Evolutionary conservation across 1,284 basidiomycete genomes (phyloP).

Genomic region (Ganoderma boninense): DNA sequence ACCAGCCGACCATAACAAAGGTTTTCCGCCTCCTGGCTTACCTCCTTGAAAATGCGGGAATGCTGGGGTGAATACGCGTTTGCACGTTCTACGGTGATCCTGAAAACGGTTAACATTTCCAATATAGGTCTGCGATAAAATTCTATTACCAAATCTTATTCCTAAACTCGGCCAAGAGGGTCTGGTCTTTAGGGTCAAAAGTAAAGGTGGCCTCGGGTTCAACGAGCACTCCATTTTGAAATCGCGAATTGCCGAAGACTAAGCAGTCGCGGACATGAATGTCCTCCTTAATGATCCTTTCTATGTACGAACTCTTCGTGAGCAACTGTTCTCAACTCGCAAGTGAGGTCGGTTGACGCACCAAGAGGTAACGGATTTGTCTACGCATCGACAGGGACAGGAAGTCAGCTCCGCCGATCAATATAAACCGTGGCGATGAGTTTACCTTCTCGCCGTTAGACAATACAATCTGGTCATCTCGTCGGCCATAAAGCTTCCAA

Average conservation of each 20-base stretch:
- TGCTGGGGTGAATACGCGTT: slow-evolving; percentile 45
- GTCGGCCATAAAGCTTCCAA: slow-evolving; percentile 18
- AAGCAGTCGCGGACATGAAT: slow-evolving; percentile 40
- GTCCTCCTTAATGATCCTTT: slow-evolving; percentile 41
- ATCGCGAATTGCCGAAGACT: slow-evolving; percentile 50
- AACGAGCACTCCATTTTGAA: slow-evolving; percentile 48
- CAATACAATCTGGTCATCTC: slow-evolving; percentile 24
- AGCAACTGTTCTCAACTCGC: not conserved
- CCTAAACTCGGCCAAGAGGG: slow-evolving; percentile 37
- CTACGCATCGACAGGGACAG: slow-evolving; percentile 26
- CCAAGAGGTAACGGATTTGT: slow-evolving; percentile 54
- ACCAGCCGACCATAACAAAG: no score
- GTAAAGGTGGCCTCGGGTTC: slow-evolving; percentile 38
- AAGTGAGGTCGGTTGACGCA: slow-evolving; percentile 14
- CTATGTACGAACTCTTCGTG: slow-evolving; percentile 25
- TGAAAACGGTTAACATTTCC: slow-evolving; percentile 4
- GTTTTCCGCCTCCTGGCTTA: slow-evolving; percentile 10
- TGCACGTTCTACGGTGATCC: slow-evolving; percentile 44
- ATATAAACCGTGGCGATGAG: not conserved
- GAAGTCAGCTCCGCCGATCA: not conserved
- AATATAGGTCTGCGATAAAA: slow-evolving; percentile 5
- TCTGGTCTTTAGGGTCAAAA: slow-evolving; percentile 38
- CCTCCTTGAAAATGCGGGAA: slow-evolving; percentile 48
- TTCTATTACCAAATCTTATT: slow-evolving; percentile 42
- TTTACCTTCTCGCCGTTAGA: slow-evolving; percentile 27